Evolutionary conservation across 768 basidiomycete species (phyloP).

Genomic region (Royoungia palumana): DNA sequence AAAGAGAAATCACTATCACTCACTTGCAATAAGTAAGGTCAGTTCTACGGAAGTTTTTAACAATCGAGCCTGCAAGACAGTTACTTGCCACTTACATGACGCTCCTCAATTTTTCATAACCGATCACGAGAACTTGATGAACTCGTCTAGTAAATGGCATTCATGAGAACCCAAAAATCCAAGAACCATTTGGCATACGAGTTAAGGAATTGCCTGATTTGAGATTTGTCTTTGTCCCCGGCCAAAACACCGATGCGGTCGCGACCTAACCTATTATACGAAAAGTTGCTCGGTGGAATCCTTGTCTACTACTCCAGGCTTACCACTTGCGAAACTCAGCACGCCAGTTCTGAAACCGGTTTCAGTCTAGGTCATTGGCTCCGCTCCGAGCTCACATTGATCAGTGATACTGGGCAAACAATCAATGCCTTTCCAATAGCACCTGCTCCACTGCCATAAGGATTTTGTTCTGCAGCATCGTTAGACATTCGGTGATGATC

Average conservation of each 20-base stretch:
- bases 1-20: slow-evolving; percentile 18
- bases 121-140: slow-evolving; percentile 88
- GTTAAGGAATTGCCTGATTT: slow-evolving; percentile 70
- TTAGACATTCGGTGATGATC: not conserved
- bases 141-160: slow-evolving; percentile 44
- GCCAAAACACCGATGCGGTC: slow-evolving; percentile 56
- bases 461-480: slow-evolving; percentile 67
- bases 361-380: not conserved
- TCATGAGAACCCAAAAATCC: not conserved
- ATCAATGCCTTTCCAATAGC: slow-evolving; percentile 80
- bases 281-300: not conserved
- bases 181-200: slow-evolving; percentile 43
- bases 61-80: not conserved
- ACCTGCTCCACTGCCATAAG: slow-evolving; percentile 55
- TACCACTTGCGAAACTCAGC: slow-evolving; percentile 95
- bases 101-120: slow-evolving; percentile 86
- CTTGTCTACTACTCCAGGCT: slow-evolving; percentile 25
- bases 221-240: slow-evolving; percentile 54
- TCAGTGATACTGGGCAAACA: slow-evolving; percentile 89
- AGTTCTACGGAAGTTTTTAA: slow-evolving; percentile 33
- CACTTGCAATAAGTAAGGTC: slow-evolving; percentile 66
- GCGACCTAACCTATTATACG: slow-evolving; percentile 45
- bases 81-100: slow-evolving; percentile 58
- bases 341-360: slow-evolving; percentile 76
- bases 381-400: slow-evolving; percentile 54